Evolutionary conservation across 1,284 basidiomycete species (phyloP).

Genomic region (Tausonia pullulans): DNA sequence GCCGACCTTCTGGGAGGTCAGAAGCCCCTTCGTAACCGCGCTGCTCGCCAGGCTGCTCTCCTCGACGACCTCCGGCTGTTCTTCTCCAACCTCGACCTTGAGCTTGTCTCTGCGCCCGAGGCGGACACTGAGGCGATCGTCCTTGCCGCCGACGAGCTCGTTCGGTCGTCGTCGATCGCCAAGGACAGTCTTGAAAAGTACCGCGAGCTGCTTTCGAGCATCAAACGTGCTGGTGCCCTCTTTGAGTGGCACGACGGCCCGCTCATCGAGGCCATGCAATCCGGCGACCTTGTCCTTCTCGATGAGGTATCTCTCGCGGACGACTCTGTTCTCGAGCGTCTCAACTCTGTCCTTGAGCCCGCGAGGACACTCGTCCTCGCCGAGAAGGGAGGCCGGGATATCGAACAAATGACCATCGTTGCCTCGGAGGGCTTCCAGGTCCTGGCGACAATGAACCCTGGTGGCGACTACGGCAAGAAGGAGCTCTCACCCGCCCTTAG

Average conservation of each 20-base stretch:
- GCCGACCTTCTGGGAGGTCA: slow-evolving; percentile 92
- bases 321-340: slow-evolving; percentile 91
- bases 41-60: slow-evolving; percentile 34
- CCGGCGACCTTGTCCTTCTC: slow-evolving; percentile 76
- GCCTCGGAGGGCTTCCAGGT: slow-evolving; percentile 70
- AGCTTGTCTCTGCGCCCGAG: slow-evolving; percentile 14
- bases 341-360: slow-evolving; percentile 94
- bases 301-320: slow-evolving; percentile 98
- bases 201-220: slow-evolving; percentile 1
- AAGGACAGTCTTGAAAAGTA: not conserved
- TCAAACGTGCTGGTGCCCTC: slow-evolving; percentile 45
- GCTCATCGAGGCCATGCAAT: slow-evolving; percentile 79
- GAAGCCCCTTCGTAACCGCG: slow-evolving; percentile 78
- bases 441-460: slow-evolving; percentile 98
- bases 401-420: slow-evolving; percentile 54
- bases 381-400: slow-evolving; percentile 71
- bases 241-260: slow-evolving; percentile 98
- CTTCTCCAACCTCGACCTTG: slow-evolving; percentile 17
- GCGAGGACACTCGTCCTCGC: slow-evolving; percentile 82
- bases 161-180: not conserved
- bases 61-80: slow-evolving; percentile 25
- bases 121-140: slow-evolving; percentile 5
- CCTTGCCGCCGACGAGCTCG: slow-evolving; percentile 5
- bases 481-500: slow-evolving; percentile 93
- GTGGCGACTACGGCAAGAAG: slow-evolving; percentile 98